Base-by-base conservation (phyloP, 257 asterid species). In the Linderniella brevidens region DNA sequence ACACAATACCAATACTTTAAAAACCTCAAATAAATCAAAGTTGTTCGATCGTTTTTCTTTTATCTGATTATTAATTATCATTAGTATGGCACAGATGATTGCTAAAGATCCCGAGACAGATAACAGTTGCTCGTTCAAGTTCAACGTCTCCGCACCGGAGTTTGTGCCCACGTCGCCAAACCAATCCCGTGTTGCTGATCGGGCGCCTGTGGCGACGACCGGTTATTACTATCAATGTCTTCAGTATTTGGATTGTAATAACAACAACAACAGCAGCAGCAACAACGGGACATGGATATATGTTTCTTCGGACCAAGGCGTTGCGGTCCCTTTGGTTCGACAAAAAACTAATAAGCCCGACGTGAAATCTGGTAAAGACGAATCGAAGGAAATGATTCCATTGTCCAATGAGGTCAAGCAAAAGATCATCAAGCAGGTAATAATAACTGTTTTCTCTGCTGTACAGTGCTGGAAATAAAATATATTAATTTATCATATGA, bases 141-240 rank as follows among this genome's bases (percentile, higher is more conserved):
- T 85, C 64, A 90, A 85, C 54, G 93, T 70, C 13, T 73, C 85
- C 39, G 99, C 96, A 5, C 96, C 96, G 47, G 99, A 77, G 32
- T 90, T 81, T 37, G 92, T 85, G 10, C 99, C 96, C 5, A 63
- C 84, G 42, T 17, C 6, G 32, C 32, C 32, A 25, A 25, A 25
- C 32, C 0, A 57, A 25, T 6, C 32, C 32, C 32, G 3, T 6
- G 32, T 25, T 0, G 8, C 59, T 4, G 48, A 66, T 8, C 70
- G 68, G 5, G 43, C 66, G 10, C 92, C 92, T 8, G 59, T 77
- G 6, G 54, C 32, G 32, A 25, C 94, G 19, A n/a, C n/a, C n/a
- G 92, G 94, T 3, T 85, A 67, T 40, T 79, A 68, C 40, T 68
- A 76, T 43, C 94, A 93, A 1, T 85, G 77, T 45, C 75, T 73